Conservation (phyloP, 495 filamentous ascomycete species). For the Daldinia caldariorum region DNA sequence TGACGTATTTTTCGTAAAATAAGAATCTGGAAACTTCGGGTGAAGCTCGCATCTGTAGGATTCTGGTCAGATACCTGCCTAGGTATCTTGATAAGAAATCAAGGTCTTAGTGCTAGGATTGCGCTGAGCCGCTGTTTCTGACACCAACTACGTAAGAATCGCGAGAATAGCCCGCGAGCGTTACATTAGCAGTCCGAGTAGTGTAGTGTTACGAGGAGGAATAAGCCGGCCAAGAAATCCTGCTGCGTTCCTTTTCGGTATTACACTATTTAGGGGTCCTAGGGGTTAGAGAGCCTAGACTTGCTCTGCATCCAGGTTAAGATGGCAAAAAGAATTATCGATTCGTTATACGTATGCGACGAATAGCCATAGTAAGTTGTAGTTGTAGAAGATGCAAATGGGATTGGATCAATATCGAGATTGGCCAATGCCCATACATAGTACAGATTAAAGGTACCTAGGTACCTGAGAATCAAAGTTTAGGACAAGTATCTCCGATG, state of each 20-base stretch:
- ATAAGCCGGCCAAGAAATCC: constrained; percentile 33
- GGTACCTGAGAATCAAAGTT: constrained; percentile 1
- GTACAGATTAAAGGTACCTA: too few relatives aligned
- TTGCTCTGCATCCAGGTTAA: not conserved
- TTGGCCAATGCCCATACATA: too few relatives aligned
- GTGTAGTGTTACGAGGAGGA: constrained; percentile 8
- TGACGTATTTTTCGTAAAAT: constrained; percentile 22
- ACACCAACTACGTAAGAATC: constrained; percentile 21
- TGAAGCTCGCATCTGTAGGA: constrained; percentile 16
- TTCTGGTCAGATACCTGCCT: constrained; percentile 15
- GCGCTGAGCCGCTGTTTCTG: constrained; percentile 5
- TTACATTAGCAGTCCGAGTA: too few relatives aligned
- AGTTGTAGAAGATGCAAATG: not conserved
- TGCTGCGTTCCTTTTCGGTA: constrained; percentile 33
- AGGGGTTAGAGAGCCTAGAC: constrained; percentile 9
- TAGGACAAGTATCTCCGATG: constrained; percentile 35
- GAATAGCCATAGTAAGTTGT: too few relatives aligned
- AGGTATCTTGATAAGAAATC: not conserved
- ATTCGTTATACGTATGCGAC: not conserved
- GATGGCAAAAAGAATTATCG: not conserved
- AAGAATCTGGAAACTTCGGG: constrained; percentile 1
- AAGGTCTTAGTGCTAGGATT: not conserved
- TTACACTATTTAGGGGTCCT: not conserved
- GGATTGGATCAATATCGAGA: not conserved
- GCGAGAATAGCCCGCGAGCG: constrained; percentile 1